phyloP scores from a whole-genome alignment of 305 asterid species.

The Fraxinus platypoda region DNA sequence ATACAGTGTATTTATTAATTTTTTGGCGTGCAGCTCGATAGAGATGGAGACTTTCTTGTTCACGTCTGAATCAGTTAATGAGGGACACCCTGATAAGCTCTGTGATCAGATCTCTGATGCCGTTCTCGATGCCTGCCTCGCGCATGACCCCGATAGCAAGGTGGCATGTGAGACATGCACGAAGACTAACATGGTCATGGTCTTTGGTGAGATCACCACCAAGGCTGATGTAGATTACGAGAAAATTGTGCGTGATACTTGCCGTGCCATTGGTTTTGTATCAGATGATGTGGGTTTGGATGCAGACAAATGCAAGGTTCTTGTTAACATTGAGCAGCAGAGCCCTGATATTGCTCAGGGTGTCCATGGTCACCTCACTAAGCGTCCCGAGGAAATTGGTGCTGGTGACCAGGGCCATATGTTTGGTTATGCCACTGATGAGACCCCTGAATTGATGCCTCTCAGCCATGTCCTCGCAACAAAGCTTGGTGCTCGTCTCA shows the following conservation, averaged over 20 bases:
- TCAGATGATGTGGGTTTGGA: constrained; percentile 60
- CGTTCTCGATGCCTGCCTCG: constrained; percentile 61
- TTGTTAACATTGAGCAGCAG: constrained; percentile 53
- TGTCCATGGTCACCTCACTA: constrained; percentile 62
- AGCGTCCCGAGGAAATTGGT: constrained; percentile 57
- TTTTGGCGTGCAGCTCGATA: background rate
- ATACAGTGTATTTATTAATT: background rate
- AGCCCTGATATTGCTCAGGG: constrained; percentile 61
- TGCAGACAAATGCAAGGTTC: constrained; percentile 55
- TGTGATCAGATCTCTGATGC: constrained; percentile 66
- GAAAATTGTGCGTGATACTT: constrained; percentile 60
- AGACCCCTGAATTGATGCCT: constrained; percentile 58
- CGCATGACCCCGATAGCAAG: constrained; percentile 67
- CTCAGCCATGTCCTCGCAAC: constrained; percentile 61
- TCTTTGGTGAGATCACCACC: constrained; percentile 65
- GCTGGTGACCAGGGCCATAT: constrained; percentile 64
- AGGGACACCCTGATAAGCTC: constrained; percentile 72
- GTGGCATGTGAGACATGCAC: constrained; percentile 69
- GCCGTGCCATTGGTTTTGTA: constrained; percentile 50
- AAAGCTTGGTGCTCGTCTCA: constrained; percentile 51
- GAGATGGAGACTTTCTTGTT: constrained; percentile 57
- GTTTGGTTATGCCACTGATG: constrained; percentile 58
- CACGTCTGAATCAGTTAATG: constrained; percentile 62
- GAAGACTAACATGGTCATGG: constrained; percentile 63
- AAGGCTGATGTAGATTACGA: constrained; percentile 53